Conservation (phyloP, 2,329 filamentous ascomycete species). For the Cladophialophora yegresii region DNA sequence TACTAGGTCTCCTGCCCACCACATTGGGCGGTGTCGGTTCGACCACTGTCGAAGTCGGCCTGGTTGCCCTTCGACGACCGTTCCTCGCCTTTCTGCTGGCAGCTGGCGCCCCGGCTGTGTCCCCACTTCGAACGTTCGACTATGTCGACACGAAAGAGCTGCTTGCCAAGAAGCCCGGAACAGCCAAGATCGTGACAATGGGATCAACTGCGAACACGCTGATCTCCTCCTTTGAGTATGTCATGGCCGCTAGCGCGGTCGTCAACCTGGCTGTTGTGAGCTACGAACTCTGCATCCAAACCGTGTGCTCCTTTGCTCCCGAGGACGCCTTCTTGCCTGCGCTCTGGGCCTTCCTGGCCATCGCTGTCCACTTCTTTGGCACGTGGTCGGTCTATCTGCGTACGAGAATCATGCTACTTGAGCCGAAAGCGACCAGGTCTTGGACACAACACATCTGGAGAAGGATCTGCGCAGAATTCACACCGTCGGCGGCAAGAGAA, state of each 20-base stretch:
- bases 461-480: background rate
- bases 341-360: background rate
- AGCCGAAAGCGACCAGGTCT: background rate
- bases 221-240: background rate
- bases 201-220: background rate
- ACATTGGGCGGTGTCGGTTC: background rate
- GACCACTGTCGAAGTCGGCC: background rate
- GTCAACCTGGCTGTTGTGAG: background rate
- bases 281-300: background rate
- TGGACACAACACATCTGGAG: background rate
- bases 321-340: background rate
- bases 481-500: background rate
- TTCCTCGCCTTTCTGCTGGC: background rate
- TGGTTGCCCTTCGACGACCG: background rate
- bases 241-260: background rate
- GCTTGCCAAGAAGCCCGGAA: background rate
- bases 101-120: background rate
- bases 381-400: background rate
- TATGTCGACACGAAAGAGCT: background rate
- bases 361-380: background rate
- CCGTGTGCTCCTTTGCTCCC: background rate
- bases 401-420: background rate
- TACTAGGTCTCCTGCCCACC: background rate
- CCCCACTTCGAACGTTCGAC: background rate
- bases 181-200: background rate